phyloP scores from a whole-genome alignment of 306 rosid genomes.

The Rosa lucieae region DNA sequence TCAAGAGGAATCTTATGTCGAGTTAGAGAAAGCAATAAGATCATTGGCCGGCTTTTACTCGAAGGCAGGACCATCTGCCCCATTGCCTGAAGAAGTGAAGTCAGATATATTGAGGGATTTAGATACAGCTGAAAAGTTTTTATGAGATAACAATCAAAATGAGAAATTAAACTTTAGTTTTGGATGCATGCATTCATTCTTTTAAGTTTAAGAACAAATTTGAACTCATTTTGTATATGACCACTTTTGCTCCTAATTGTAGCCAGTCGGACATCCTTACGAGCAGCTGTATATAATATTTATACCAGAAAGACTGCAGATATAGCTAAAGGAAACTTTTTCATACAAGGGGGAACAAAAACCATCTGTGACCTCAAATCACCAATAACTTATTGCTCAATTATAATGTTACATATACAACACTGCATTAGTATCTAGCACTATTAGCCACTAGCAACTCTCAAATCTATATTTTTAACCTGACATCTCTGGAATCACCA shows the following conservation, averaged over 20 bases:
- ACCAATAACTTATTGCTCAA: not conserved
- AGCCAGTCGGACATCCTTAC: not conserved
- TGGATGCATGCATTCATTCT: not conserved
- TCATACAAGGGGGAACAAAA: no score
- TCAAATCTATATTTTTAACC: not conserved
- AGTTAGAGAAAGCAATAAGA: conserved; percentile 78
- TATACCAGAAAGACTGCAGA: not conserved
- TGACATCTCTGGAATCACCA: conserved; percentile 8
- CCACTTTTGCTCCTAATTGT: not conserved
- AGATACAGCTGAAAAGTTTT: conserved; percentile 58
- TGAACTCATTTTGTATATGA: not conserved
- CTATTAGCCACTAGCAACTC: conserved; percentile 5
- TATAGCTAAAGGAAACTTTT: not conserved
- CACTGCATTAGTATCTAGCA: not conserved
- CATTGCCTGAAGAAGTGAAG: conserved; percentile 63
- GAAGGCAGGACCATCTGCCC: conserved; percentile 86
- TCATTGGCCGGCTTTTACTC: conserved; percentile 82
- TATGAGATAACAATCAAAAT: conserved; percentile 29
- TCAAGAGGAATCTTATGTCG: conserved; percentile 80
- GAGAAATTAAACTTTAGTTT: not conserved
- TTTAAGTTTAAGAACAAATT: not conserved
- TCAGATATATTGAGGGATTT: conserved; percentile 69
- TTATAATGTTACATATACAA: not conserved
- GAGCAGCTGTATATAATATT: not conserved
- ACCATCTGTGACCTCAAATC: not conserved